A percentile compares a stretch with the other conserved stretches of the same genome.
These are phyloP conservation scores for Pseudogymnoascus sp. DNA, from an alignment of 2,329 filamentous ascomycete genomes.

Conservation along the genomic window DNA sequence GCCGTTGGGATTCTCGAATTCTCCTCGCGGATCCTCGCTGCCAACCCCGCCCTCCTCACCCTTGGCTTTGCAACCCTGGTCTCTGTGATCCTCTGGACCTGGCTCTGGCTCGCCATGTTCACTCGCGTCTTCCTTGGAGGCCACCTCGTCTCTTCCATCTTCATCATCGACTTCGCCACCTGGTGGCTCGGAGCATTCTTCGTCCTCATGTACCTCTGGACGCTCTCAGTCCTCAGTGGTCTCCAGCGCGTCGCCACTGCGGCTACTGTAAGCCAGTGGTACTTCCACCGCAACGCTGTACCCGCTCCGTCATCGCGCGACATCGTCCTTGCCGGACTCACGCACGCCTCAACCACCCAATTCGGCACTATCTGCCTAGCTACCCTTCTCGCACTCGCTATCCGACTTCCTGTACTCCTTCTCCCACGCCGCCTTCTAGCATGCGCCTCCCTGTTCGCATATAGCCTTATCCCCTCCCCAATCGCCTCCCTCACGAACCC, in stretches of 20 bases:
- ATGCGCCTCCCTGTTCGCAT: slow-evolving; percentile 61
- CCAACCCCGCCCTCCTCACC: slow-evolving; percentile 72
- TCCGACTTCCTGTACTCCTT: slow-evolving; percentile 77
- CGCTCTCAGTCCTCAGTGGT: slow-evolving; percentile 75
- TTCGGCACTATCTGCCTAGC: slow-evolving; percentile 90
- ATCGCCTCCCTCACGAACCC: slow-evolving; percentile 84
- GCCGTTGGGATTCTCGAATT: slow-evolving; percentile 89
- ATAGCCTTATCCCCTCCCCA: slow-evolving; percentile 75
- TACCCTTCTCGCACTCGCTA: slow-evolving; percentile 68
- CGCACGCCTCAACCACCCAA: slow-evolving; percentile 74
- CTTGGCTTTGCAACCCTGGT: slow-evolving; percentile 74
- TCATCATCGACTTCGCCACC: slow-evolving; percentile 77
- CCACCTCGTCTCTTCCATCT: slow-evolving; percentile 62
- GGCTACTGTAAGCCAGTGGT: slow-evolving; percentile 96
- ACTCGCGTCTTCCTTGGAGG: slow-evolving; percentile 91
- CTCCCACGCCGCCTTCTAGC: slow-evolving; percentile 61
- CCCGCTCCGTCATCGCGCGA: slow-evolving; percentile 70
- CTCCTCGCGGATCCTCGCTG: slow-evolving; percentile 74
- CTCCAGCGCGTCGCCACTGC: slow-evolving; percentile 87
- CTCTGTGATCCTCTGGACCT: slow-evolving; percentile 79
- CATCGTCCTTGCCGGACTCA: slow-evolving; percentile 73
- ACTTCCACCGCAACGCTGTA: slow-evolving; percentile 83
- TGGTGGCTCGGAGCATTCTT: slow-evolving; percentile 96
- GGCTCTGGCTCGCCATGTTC: slow-evolving; percentile 96
- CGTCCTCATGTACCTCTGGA: slow-evolving; percentile 93